These are phyloP conservation scores for Metarhizium sp. DNA, from an alignment of 2,329 filamentous ascomycete genomes.

Conservation along the genomic window DNA sequence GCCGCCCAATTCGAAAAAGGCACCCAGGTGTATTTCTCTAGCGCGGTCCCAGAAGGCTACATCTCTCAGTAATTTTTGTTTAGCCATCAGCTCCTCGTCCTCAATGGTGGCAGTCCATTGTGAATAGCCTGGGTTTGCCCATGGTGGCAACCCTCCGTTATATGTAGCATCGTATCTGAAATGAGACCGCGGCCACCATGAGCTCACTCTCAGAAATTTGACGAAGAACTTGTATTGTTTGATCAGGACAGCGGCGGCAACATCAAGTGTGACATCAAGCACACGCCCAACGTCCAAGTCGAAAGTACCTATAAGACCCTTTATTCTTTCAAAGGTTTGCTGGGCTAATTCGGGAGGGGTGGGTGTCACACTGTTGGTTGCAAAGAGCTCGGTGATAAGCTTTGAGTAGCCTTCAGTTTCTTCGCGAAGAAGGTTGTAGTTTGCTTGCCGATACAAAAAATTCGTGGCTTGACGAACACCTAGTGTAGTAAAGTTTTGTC, in stretches of 20 bases:
- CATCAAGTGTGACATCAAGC: slow-evolving; percentile 87
- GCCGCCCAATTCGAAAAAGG: slow-evolving; percentile 83
- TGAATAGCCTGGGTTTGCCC: slow-evolving; percentile 68
- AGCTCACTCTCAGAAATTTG: slow-evolving; percentile 82
- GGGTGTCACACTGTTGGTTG: slow-evolving; percentile 65
- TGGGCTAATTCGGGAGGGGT: slow-evolving; percentile 69
- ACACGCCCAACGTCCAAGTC: slow-evolving; percentile 93
- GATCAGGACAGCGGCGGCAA: slow-evolving; percentile 87
- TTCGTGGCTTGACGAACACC: slow-evolving; percentile 88
- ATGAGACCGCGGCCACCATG: slow-evolving; percentile 82
- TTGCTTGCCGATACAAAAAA: slow-evolving; percentile 86
- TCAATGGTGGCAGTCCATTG: slow-evolving; percentile 57
- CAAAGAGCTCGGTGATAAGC: slow-evolving; percentile 90
- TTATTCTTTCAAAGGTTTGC: slow-evolving; percentile 83
- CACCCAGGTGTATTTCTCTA: slow-evolving; percentile 65
- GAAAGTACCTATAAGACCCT: slow-evolving; percentile 91
- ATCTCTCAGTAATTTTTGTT: slow-evolving; percentile 58
- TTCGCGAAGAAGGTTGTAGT: slow-evolving; percentile 91
- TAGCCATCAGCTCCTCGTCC: slow-evolving; percentile 50
- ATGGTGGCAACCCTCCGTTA: slow-evolving; percentile 64
- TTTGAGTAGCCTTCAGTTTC: slow-evolving; percentile 97
- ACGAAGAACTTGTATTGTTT: slow-evolving; percentile 93
- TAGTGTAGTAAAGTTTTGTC: slow-evolving; percentile 74
- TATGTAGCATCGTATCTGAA: slow-evolving; percentile 30
- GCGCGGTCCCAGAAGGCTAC: slow-evolving; percentile 71